A percentile compares a stretch with the other conserved stretches of the same genome.
These are phyloP conservation scores for Ceratocystis cubensis DNA, from an alignment of 2,329 filamentous ascomycete genomes.

Conservation along the genomic window DNA sequence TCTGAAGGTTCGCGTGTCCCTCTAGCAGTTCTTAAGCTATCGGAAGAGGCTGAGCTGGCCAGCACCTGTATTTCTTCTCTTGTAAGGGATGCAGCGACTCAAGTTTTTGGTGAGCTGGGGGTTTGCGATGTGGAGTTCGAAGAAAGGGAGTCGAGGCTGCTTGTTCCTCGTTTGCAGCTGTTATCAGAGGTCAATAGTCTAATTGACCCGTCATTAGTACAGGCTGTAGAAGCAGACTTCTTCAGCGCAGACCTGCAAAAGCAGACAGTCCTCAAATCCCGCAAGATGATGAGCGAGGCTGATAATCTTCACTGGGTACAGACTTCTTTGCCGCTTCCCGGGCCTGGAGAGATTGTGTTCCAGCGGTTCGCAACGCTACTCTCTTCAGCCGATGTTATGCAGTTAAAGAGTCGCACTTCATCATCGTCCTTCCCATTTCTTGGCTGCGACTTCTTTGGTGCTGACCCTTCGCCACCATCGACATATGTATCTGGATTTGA, in stretches of 20 bases:
- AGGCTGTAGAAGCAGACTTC: not conserved
- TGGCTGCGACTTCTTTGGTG: slow-evolving; percentile 17
- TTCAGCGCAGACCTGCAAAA: not conserved
- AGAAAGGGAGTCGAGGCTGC: slow-evolving; percentile 30
- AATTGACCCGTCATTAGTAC: slow-evolving; percentile 29
- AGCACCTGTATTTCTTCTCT: slow-evolving; percentile 23
- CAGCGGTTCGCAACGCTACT: slow-evolving; percentile 1
- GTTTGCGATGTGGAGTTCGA: slow-evolving; percentile 31
- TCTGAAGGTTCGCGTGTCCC: slow-evolving; percentile 36
- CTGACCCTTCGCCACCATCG: not conserved
- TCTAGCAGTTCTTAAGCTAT: slow-evolving; percentile 10
- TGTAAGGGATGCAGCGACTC: not conserved
- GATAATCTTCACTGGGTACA: slow-evolving; percentile 8
- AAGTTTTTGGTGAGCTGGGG: slow-evolving; percentile 10
- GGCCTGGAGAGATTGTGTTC: not conserved
- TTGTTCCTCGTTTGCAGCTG: slow-evolving; percentile 35
- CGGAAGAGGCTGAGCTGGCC: slow-evolving; percentile 35
- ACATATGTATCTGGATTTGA: not conserved
- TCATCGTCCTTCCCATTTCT: not conserved
- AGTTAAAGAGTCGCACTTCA: not conserved
- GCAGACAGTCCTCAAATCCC: not conserved
- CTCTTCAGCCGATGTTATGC: not conserved
- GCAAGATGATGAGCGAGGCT: not conserved
- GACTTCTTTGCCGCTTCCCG: not conserved
- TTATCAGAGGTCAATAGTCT: slow-evolving; percentile 32